Base-by-base conservation (phyloP, 345 rosid genomes). In the Dovyalis caffra region DNA sequence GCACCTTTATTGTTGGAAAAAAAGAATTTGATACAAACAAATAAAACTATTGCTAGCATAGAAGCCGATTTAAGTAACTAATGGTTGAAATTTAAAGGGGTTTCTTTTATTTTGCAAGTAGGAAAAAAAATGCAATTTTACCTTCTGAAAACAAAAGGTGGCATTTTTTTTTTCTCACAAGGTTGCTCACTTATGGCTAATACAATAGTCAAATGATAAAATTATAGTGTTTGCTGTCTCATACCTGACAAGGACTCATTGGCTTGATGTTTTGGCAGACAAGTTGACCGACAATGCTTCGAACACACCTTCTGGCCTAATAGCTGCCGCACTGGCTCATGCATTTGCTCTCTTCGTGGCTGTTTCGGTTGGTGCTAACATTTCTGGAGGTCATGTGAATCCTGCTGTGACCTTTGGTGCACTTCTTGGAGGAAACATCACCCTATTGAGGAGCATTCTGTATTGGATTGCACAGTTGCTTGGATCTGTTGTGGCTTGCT, bases 261-360 rank as follows among this genome's bases (percentile, higher is more conserved):
- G 64, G 57, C 28, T 18, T 49, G 38, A 9, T 60, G 15, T 49
- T 69, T 56, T 38, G 66, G 43, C 66, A 83, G 86, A 67, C 63
- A 83, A 83, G 73, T 67, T 83, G 23, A 80, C 84, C 0, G 70
- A 80, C 37, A 15, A 70, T 20, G 86, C 82, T 35, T 66, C 82
- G 9, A 38, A 74, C 2, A 83, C 86, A 2, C 79, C 79, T 29
- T 11, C 79, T 2, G 79, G 79, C 1, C 57, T 76, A 5, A 11
- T 76, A n/a, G 79, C 79, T 3, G 79, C 79, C 2, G 29, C 79
- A 0, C 18, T 76, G 70, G 70, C 79, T 20, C 79, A 76, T 20
- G 79, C 75, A 26, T 76, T 76, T 49, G 79, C 70, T 1, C 75
- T 76, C 15, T 76, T 76, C 37, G 79, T 76, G 66, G 79, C 79